Conservation (phyloP, 83 land plant species). For the Diphasiastrum complanatum region DNA sequence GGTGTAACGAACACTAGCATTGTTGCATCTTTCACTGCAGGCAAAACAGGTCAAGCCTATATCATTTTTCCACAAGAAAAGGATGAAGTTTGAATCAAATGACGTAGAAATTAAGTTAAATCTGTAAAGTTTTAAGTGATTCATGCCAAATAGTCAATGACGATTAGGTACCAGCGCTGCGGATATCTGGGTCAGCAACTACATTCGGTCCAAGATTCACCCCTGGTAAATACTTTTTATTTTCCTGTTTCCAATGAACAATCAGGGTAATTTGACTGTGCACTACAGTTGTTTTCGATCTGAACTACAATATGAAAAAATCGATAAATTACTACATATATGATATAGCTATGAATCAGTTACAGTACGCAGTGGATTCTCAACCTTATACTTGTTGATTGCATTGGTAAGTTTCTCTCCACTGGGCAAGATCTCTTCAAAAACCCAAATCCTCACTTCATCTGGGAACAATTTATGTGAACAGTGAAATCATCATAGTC, state of each 20-base stretch:
- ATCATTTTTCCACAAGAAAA: background rate
- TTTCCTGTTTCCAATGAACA: constrained; percentile 44
- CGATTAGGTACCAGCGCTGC: constrained; percentile 61
- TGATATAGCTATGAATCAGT: background rate
- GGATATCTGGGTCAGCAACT: constrained; percentile 71
- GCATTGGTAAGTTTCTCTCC: constrained; percentile 67
- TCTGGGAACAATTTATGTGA: constrained; percentile 29
- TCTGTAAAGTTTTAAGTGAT: background rate
- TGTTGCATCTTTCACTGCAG: constrained; percentile 70
- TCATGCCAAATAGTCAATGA: background rate
- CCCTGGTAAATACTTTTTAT: constrained; percentile 87
- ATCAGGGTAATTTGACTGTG: background rate
- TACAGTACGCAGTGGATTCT: background rate
- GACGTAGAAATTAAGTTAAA: background rate
- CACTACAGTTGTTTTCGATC: background rate
- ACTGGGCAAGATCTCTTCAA: constrained; percentile 61
- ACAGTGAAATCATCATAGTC: background rate
- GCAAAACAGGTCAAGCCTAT: background rate
- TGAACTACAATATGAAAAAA: background rate
- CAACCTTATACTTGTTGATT: constrained; percentile 64
- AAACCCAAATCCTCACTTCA: constrained; percentile 92
- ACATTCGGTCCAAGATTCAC: constrained; percentile 78
- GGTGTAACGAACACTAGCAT: constrained; percentile 86
- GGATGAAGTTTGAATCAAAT: background rate
- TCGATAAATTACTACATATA: background rate